Percentiles rank a stretch among this genome's conserved stretches.
Evolutionary conservation across 2,329 filamentous ascomycete genomes (phyloP).

Genomic region (Penicillium verrucosum): DNA sequence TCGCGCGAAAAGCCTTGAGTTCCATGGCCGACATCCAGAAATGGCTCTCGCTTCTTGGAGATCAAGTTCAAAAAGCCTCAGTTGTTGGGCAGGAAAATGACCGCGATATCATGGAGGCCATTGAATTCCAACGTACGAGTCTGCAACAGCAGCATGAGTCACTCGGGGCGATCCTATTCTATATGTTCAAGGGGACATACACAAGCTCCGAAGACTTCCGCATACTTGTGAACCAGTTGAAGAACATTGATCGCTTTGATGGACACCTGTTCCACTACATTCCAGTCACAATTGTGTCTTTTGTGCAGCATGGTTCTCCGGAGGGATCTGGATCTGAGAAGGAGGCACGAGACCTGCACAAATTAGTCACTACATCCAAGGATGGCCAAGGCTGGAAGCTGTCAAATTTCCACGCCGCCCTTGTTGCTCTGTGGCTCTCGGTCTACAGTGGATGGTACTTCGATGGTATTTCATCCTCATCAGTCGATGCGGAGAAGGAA

Average conservation of each 20-base stretch:
- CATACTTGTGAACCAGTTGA: slow-evolving; percentile 65
- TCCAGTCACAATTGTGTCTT: slow-evolving; percentile 72
- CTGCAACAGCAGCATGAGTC: slow-evolving; percentile 87
- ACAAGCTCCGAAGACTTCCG: slow-evolving; percentile 70
- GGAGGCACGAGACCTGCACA: slow-evolving; percentile 68
- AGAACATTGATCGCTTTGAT: slow-evolving; percentile 74
- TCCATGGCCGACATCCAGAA: slow-evolving; percentile 72
- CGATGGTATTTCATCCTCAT: slow-evolving; percentile 63
- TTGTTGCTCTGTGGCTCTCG: slow-evolving; percentile 81
- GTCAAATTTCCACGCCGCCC: slow-evolving; percentile 72
- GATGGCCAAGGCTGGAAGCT: slow-evolving; percentile 70
- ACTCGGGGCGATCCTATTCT: slow-evolving; percentile 73
- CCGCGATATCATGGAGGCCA: slow-evolving; percentile 68
- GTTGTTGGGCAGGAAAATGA: slow-evolving; percentile 66
- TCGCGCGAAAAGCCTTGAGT: slow-evolving; percentile 70
- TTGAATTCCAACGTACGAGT: slow-evolving; percentile 76
- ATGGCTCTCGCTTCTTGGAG: slow-evolving; percentile 72
- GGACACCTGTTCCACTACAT: slow-evolving; percentile 73
- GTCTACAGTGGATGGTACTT: slow-evolving; percentile 90
- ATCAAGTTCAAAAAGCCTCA: slow-evolving; percentile 71
- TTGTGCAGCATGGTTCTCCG: slow-evolving; percentile 73
- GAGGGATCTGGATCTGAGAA: slow-evolving; percentile 66
- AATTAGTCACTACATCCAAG: slow-evolving; percentile 61
- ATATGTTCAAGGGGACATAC: slow-evolving; percentile 72
- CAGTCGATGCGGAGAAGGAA: slow-evolving; percentile 64